These are phyloP conservation scores for Amanita pallidorosea DNA, from an alignment of 768 basidiomycete species.

Conservation along the genomic window DNA sequence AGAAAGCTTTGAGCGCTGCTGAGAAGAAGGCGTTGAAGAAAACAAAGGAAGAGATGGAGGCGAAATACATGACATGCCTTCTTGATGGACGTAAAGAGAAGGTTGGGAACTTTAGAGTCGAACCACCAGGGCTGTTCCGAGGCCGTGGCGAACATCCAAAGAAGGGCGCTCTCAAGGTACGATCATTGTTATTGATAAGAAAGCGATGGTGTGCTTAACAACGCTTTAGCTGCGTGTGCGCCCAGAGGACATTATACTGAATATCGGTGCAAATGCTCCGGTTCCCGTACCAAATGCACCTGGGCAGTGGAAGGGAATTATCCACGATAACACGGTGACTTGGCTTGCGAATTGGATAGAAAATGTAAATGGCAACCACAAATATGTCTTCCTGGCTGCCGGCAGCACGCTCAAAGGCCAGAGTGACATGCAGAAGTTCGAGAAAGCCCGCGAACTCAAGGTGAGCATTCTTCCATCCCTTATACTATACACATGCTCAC, in stretches of 20 bases:
- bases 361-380: conserved; percentile 90
- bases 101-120: conserved; percentile 94
- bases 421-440: conserved; percentile 95
- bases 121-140: conserved; percentile 97
- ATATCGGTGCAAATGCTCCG: conserved; percentile 71
- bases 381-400: conserved; percentile 98
- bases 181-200: conserved; percentile 8
- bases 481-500: conserved; percentile 1
- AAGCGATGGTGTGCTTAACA: neutral
- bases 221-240: conserved; percentile 61
- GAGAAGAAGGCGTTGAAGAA: conserved; percentile 92
- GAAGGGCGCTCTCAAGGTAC: conserved; percentile 90
- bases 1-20: conserved; percentile 72
- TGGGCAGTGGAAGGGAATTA: conserved; percentile 81
- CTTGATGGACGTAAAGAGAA: conserved; percentile 97
- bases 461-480: conserved; percentile 26
- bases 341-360: conserved; percentile 99
- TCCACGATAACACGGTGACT: conserved; percentile 93
- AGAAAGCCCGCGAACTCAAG: conserved; percentile 95
- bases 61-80: conserved; percentile 75
- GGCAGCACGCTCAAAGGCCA: conserved; percentile 97
- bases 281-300: conserved; percentile 85
- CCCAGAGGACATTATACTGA: conserved; percentile 94
- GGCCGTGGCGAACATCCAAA: conserved; percentile 98
- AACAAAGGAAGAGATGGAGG: conserved; percentile 73